phyloP scores from a whole-genome alignment of 768 basidiomycete species.

The Boletus edulis region DNA sequence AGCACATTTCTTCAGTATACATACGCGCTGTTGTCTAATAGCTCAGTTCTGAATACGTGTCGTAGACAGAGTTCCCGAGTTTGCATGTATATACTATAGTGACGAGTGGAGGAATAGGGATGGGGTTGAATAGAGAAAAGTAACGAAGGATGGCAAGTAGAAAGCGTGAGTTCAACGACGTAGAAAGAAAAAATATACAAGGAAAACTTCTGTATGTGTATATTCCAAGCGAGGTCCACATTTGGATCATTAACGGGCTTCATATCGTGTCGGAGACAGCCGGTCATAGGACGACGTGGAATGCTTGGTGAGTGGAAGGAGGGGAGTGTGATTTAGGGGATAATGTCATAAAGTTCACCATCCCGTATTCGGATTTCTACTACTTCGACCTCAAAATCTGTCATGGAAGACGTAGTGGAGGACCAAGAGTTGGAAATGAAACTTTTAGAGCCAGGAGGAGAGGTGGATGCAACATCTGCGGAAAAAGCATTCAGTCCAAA shows the following conservation, averaged over 20 bases:
- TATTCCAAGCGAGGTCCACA: conserved; percentile 12
- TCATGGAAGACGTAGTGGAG: conserved; percentile 62
- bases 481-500: not conserved
- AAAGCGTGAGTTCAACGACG: conserved; percentile 14
- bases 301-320: not conserved
- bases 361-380: conserved; percentile 84
- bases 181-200: not conserved
- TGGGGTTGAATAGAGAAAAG: not conserved
- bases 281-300: not conserved
- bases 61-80: not conserved
- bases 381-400: conserved; percentile 82
- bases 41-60: conserved; percentile 3
- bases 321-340: conserved; percentile 42
- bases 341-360: conserved; percentile 73
- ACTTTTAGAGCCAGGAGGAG: conserved; percentile 66
- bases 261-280: not conserved
- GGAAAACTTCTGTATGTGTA: conserved; percentile 6
- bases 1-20: conserved; percentile 6
- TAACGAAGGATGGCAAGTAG: not conserved
- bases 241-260: conserved; percentile 12
- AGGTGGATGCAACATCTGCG: conserved; percentile 78
- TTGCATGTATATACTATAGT: conserved; percentile 2
- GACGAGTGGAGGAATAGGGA: not conserved
- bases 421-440: conserved; percentile 69
- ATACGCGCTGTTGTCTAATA: conserved; percentile 12